phyloP scores from a whole-genome alignment of 2,329 filamentous ascomycete genomes.

The Akanthomyces uredinophilus region DNA sequence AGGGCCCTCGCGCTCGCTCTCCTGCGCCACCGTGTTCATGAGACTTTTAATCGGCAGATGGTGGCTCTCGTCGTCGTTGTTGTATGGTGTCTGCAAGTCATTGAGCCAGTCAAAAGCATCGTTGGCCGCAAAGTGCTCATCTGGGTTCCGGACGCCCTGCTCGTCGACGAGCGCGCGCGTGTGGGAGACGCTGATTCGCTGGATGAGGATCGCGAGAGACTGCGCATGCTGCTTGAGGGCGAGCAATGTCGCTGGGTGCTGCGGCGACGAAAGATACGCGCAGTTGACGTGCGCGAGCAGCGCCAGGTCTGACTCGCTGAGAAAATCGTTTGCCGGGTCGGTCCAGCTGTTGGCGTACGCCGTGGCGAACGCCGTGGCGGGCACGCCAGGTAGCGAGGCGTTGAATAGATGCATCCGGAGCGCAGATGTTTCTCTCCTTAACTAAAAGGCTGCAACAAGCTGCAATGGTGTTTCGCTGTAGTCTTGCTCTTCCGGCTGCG shows the following conservation, averaged over 20 bases:
- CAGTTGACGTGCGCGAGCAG: slow-evolving; percentile 47
- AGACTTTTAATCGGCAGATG: slow-evolving; percentile 42
- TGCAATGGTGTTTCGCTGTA: background rate
- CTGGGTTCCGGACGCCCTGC: slow-evolving; percentile 13
- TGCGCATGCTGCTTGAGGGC: slow-evolving; percentile 57
- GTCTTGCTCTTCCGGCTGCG: background rate
- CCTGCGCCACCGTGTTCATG: slow-evolving; percentile 39
- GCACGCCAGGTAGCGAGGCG: slow-evolving; percentile 16
- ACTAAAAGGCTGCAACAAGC: background rate
- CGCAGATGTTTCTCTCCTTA: background rate
- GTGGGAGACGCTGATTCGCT: slow-evolving; percentile 38
- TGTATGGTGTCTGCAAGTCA: slow-evolving; percentile 44
- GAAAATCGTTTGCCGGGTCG: slow-evolving; percentile 20
- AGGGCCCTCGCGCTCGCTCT: slow-evolving; percentile 37
- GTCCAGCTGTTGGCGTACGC: slow-evolving; percentile 24
- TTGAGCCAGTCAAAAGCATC: slow-evolving; percentile 55
- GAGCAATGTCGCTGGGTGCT: slow-evolving; percentile 47
- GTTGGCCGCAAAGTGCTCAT: slow-evolving; percentile 29
- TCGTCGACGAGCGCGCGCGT: slow-evolving; percentile 17
- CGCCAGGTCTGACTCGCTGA: slow-evolving; percentile 19
- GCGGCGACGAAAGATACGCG: slow-evolving; percentile 52
- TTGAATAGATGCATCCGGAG: background rate
- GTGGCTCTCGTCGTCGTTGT: slow-evolving; percentile 43
- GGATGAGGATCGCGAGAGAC: slow-evolving; percentile 49
- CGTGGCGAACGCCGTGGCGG: slow-evolving; percentile 24